phyloP scores from a whole-genome alignment of 1,139 yeast species.

The Candida sp. region DNA sequence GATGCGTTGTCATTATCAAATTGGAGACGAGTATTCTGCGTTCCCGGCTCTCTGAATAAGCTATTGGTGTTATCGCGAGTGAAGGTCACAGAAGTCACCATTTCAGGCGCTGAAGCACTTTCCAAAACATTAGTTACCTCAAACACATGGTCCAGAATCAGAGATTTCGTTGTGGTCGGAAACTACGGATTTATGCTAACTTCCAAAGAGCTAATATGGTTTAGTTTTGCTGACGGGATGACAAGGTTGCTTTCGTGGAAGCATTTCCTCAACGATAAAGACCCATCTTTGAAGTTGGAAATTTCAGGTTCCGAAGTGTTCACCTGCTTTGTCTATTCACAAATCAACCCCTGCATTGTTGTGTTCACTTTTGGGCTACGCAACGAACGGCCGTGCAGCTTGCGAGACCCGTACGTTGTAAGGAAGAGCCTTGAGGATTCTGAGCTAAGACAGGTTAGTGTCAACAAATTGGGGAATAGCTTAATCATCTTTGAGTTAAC shows the following conservation, averaged over 20 bases:
- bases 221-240: conserved; percentile 28
- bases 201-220: conserved; percentile 61
- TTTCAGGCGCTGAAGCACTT: conserved; percentile 19
- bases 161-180: conserved; percentile 42
- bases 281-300: conserved; percentile 55
- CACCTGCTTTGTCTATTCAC: conserved; percentile 45
- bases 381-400: conserved; percentile 36
- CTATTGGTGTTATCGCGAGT: conserved; percentile 52
- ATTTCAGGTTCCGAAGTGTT: conserved; percentile 22
- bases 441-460: conserved; percentile 14
- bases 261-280: conserved; percentile 60
- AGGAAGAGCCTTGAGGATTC: conserved; percentile 8
- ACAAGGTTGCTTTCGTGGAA: conserved; percentile 68
- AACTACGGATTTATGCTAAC: conserved; percentile 52
- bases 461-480: neutral
- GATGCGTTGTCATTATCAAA: conserved; percentile 58
- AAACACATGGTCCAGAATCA: conserved; percentile 58
- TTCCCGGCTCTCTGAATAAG: conserved; percentile 24
- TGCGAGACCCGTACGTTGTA: conserved; percentile 28
- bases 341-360: conserved; percentile 41
- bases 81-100: conserved; percentile 36
- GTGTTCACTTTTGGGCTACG: conserved; percentile 46
- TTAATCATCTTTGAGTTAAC: conserved; percentile 8
- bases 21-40: conserved; percentile 59
- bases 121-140: conserved; percentile 47